Conservation (phyloP, 129 eudicot species). For the Ambrosia trifida region DNA sequence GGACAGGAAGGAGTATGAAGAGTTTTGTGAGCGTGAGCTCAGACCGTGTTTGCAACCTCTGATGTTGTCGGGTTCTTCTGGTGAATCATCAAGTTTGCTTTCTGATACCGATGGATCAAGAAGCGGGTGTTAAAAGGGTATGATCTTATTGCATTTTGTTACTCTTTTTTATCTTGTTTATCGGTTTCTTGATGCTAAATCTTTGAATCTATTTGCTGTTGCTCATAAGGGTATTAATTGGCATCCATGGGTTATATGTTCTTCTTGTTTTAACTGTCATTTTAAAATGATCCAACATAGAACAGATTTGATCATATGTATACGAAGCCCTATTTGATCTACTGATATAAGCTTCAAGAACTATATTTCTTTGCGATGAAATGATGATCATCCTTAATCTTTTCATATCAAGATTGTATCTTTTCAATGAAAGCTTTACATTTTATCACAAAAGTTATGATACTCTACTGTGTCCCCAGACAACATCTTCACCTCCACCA, state of each 20-base stretch:
- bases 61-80: conserved; percentile 30
- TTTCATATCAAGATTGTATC: conserved; percentile 55
- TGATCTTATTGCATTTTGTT: conserved; percentile 16
- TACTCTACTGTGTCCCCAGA: conserved; percentile 69
- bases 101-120: conserved; percentile 40
- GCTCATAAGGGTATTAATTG: background rate
- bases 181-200: conserved; percentile 16
- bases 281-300: conserved; percentile 1
- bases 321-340: conserved; percentile 1
- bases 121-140: conserved; percentile 28
- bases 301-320: background rate
- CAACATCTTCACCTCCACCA: conserved; percentile 64
- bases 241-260: conserved; percentile 3
- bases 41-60: conserved; percentile 60
- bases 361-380: background rate
- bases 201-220: background rate
- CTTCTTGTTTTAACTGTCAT: conserved; percentile 9
- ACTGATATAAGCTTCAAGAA: background rate
- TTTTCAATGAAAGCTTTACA: conserved; percentile 57
- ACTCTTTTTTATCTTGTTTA: conserved; percentile 24
- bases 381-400: conserved; percentile 6
- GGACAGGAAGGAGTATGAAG: conserved; percentile 64
- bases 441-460: conserved; percentile 53
- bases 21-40: conserved; percentile 53
- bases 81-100: conserved; percentile 37